Evolutionary conservation across 805 yeast genomes (phyloP), one percentile per base, ranked within the genome.

Genomic region (Saccharomycopsis fermentans): DNA sequence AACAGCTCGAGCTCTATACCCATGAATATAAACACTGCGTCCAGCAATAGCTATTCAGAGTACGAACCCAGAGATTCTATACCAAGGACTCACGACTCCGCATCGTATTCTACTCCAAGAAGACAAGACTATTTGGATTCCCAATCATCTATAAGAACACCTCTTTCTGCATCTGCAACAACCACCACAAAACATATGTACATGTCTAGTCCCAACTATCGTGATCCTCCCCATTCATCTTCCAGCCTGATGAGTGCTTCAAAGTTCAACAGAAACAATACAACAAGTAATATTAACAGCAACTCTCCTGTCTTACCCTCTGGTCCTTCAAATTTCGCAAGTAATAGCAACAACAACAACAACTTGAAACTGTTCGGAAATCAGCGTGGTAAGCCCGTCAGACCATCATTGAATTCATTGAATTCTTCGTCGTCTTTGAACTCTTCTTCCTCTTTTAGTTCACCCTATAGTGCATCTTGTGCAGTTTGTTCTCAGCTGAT

Each of bases 1-100:
- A 59, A 56, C 48, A 52, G 52, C 27, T 52, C 55, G 5, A 58
- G 50, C 37, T 55, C 56, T 26, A 39, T 37, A 9, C 35, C 56
- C 39, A 58, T 58, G n/a, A 26, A 39, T 17, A 55, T 58, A 6
- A 58, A 55, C 27, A 55, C 55, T 29, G 51, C 55, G 21, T 32
- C 36, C n/a, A 16, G 56, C 43, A 52, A 37, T 26, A 56, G 39
- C 9, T 11, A 35, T 26, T 27, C 26, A 6, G 51, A 39, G 36
- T 6, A 19, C 29, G 26, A 52, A 19, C 14, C 21, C 35, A 34
- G 16, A n/a, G 55, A 39, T 9, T 6, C 9, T 34, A 26, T n/a
- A 52, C 19, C 29, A 27, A 27, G 39, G 4, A 11, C 16, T 11
- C 50, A 43, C 50, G 50, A 43, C 29, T 43, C 50, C 9, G 29